Base-by-base conservation (phyloP, 345 rosid species). In the Hypericum androsaemum region DNA sequence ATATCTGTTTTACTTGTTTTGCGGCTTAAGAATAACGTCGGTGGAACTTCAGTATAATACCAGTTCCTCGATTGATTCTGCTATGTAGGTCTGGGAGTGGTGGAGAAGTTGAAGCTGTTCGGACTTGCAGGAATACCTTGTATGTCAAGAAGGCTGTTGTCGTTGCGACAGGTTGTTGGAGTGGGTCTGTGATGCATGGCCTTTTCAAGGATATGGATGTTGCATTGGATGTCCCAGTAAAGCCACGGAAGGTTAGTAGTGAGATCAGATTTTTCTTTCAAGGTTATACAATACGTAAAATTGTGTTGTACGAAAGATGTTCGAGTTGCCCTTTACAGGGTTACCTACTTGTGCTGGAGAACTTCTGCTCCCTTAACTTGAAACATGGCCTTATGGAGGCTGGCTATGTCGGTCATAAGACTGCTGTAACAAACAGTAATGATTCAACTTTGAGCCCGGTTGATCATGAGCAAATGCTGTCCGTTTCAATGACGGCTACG, bases 161-260 rank as follows among this genome's bases (percentile, higher is more conserved):
- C 28, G 64, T 90, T 62, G 95, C 98, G 43, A 80, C 92, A 61
- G 96, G 95, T 75, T 76, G 81, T 76, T 90, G 92, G 96, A 87
- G 82, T 72, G 89, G 92, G 7, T 70, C 86, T 71, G 61, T 87
- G 66, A 73, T 77, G 77, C 70, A 64, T 48, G 73, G 80, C 37
- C 58, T 85, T 50, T 62, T 83, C 57, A 77, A 64, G 59, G 81
- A 73, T 39, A 71, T 69, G 61, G 62, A 78, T 50, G 57, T 75
- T 12, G 37, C 56, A 2, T 40, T 80, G 52, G 72, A 76, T 11
- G 68, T 82, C 53, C 92, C 85, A 62, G 83, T 90, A 53, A 82
- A 77, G 72, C 98, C 98, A 61, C 76, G 96, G 16, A 90, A 90
- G 95, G 96, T 86, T 37, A 12, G 68, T 22, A 22, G 32, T 4